Evolutionary conservation across 257 asterid species (phyloP).

Genomic region (Rhazya stricta): DNA sequence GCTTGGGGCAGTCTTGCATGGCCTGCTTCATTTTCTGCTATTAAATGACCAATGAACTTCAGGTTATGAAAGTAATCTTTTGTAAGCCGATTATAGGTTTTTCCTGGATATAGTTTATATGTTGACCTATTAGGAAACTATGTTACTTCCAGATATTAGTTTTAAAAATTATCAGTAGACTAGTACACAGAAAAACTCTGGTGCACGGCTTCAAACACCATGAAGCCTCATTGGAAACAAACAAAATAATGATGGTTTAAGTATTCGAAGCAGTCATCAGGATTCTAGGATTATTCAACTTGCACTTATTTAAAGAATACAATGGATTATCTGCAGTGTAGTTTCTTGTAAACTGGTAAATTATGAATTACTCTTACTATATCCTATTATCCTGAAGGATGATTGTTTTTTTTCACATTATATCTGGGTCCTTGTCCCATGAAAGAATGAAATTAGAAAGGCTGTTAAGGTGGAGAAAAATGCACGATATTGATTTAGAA

Average conservation of each 20-base stretch:
- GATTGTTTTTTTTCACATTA: neutral
- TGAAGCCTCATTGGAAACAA: neutral
- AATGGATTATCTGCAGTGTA: neutral
- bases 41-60: neutral
- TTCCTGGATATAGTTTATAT: neutral
- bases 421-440: neutral
- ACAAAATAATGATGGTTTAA: neutral
- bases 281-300: neutral
- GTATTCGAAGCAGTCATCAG: neutral
- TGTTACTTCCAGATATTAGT: neutral
- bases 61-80: neutral
- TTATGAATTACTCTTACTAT: neutral
- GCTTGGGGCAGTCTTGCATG: neutral
- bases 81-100: neutral
- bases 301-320: neutral
- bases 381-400: neutral
- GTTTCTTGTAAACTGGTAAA: neutral
- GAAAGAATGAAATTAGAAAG: neutral
- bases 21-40: neutral
- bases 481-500: neutral
- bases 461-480: neutral
- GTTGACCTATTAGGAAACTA: neutral
- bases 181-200: neutral
- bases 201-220: neutral
- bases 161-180: neutral